Conservation (phyloP, 371 early-diverging fungal genomes). For the Mortierella polycephala region DNA sequence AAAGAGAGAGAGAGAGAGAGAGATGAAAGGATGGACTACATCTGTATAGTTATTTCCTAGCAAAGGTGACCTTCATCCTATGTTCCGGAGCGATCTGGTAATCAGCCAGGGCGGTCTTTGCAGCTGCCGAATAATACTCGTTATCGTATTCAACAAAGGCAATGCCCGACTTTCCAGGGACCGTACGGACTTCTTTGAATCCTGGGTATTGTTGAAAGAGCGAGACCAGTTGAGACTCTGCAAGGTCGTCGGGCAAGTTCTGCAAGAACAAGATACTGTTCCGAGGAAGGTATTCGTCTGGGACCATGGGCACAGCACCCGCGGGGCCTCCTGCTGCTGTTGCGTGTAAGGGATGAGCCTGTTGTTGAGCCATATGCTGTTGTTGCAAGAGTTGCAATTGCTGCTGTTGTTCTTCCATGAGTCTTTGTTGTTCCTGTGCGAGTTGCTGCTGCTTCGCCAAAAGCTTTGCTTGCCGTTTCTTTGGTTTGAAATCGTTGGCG, state of each 20-base stretch:
- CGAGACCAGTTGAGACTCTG: conserved; percentile 68
- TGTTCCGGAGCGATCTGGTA: conserved; percentile 79
- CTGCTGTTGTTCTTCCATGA: conserved; percentile 46
- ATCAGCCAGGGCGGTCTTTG: conserved; percentile 81
- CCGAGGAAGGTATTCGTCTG: conserved; percentile 82
- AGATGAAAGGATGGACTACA: neutral
- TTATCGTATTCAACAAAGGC: conserved; percentile 96
- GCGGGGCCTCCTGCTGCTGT: conserved; percentile 19
- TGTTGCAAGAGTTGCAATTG: conserved; percentile 34
- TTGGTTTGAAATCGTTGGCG: conserved; percentile 56
- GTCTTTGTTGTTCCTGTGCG: conserved; percentile 50
- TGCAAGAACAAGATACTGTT: conserved; percentile 93
- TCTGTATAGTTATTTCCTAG: conserved; percentile 61
- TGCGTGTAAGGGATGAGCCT: conserved; percentile 14
- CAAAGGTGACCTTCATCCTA: conserved; percentile 86
- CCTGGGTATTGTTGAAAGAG: conserved; percentile 86
- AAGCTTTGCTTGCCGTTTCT: conserved; percentile 45
- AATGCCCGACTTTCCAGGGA: conserved; percentile 86
- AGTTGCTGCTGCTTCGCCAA: conserved; percentile 36
- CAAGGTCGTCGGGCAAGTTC: conserved; percentile 83
- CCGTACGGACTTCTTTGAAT: conserved; percentile 90
- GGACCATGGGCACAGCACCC: conserved; percentile 58
- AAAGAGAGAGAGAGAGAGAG: neutral
- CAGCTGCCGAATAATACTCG: conserved; percentile 80
- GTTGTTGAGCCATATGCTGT: conserved; percentile 40